These are phyloP conservation scores for Verticillium nonalfalfae DNA, from an alignment of 2,329 filamentous ascomycete species.

Conservation along the genomic window DNA sequence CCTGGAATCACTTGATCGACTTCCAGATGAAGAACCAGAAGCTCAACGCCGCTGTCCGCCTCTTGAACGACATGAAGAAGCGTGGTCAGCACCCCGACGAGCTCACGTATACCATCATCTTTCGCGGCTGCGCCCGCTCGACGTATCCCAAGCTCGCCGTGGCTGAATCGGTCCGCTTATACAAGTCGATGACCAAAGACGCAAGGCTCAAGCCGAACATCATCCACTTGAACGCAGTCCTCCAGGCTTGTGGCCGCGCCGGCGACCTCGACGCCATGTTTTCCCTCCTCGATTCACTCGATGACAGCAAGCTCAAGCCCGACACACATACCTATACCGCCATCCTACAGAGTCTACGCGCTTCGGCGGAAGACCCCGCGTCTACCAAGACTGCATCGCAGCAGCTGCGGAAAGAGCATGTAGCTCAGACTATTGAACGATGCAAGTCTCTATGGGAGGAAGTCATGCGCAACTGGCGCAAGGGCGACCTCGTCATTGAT, in stretches of 20 bases:
- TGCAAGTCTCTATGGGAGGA: slow-evolving; percentile 77
- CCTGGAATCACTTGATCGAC: slow-evolving; percentile 83
- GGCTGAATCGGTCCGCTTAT: slow-evolving; percentile 65
- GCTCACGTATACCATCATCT: slow-evolving; percentile 77
- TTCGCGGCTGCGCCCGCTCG: slow-evolving; percentile 65
- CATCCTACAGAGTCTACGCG: slow-evolving; percentile 70
- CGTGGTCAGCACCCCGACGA: slow-evolving; percentile 72
- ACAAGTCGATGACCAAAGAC: slow-evolving; percentile 63
- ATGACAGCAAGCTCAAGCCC: slow-evolving; percentile 44
- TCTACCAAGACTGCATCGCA: not conserved
- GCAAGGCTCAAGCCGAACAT: slow-evolving; percentile 64
- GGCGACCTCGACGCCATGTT: slow-evolving; percentile 76
- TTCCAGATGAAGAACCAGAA: slow-evolving; percentile 57
- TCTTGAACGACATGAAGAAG: slow-evolving; percentile 99
- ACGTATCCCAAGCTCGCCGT: slow-evolving; percentile 54
- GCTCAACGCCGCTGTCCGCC: slow-evolving; percentile 61
- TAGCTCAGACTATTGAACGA: slow-evolving; percentile 49
- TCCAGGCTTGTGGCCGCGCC: slow-evolving; percentile 72
- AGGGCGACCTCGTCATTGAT: slow-evolving; percentile 65
- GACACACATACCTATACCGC: slow-evolving; percentile 77
- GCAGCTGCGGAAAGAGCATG: not conserved
- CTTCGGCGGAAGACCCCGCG: slow-evolving; percentile 27
- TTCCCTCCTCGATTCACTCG: slow-evolving; percentile 65
- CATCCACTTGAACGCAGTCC: slow-evolving; percentile 82
- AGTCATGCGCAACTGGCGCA: slow-evolving; percentile 67